These are phyloP conservation scores for Cyclotella choctawhatcheeana DNA, from an alignment of 108 stramenopile species.

Conservation along the genomic window DNA sequence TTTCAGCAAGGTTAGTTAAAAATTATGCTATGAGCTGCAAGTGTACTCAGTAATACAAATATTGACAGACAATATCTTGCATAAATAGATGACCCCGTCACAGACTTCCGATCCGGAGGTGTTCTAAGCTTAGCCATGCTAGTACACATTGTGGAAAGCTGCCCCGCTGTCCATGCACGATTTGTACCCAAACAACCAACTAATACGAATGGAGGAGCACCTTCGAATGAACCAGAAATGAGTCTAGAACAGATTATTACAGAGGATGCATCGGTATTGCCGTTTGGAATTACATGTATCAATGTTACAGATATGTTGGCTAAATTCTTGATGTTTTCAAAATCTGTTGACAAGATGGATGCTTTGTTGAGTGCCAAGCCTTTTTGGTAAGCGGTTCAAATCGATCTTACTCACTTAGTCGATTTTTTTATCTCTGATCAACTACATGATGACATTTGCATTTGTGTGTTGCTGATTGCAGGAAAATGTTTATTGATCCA, in stretches of 20 bases:
- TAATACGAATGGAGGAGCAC: not conserved
- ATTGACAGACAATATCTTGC: not conserved
- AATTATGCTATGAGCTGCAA: no score
- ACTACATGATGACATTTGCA: no score
- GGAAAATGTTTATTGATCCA: conserved; percentile 89
- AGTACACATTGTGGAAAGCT: conserved; percentile 77
- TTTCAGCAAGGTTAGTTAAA: conserved; percentile 69
- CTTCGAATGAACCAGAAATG: conserved; percentile 2
- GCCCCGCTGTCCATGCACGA: conserved; percentile 48
- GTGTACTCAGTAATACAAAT: no score
- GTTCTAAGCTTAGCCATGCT: conserved; percentile 81
- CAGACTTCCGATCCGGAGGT: conserved; percentile 91
- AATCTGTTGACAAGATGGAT: conserved; percentile 86
- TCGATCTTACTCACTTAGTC: no score
- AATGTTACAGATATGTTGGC: conserved; percentile 90
- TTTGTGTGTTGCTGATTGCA: not conserved
- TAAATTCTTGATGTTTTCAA: conserved; percentile 83
- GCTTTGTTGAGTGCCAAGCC: conserved; percentile 83
- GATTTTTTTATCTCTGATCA: no score
- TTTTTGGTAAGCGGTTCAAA: conserved; percentile 74
- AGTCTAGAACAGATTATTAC: conserved; percentile 41
- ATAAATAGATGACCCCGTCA: conserved; percentile 70
- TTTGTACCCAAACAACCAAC: conserved; percentile 37
- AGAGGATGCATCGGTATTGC: conserved; percentile 77
- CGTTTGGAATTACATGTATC: conserved; percentile 89